phyloP scores from a whole-genome alignment of 306 rosid genomes.

The Hippophae tibetana region DNA sequence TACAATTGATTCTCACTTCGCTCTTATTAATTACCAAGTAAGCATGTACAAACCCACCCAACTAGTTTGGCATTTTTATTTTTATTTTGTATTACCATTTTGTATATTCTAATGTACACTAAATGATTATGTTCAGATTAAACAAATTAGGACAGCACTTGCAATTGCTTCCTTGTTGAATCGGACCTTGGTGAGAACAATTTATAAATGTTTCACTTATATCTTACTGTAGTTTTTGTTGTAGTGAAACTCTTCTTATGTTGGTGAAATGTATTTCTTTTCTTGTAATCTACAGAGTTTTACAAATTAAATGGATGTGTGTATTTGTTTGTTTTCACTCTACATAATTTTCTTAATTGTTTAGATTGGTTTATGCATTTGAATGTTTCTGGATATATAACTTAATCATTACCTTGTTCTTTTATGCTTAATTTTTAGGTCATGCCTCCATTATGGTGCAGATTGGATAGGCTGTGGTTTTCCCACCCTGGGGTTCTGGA shows the following conservation, averaged over 20 bases:
- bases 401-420: slow-evolving; percentile 15
- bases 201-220: background rate
- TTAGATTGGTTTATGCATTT: slow-evolving; percentile 4
- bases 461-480: slow-evolving; percentile 96
- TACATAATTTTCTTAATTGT: slow-evolving; percentile 2
- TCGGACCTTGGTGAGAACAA: slow-evolving; percentile 76
- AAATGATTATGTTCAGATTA: slow-evolving; percentile 51
- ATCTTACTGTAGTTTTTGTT: background rate
- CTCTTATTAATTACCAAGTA: slow-evolving; percentile 89
- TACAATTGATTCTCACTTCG: slow-evolving; percentile 60
- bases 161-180: slow-evolving; percentile 82
- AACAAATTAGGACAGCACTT: slow-evolving; percentile 84
- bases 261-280: too few relatives aligned
- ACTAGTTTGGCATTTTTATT: slow-evolving; percentile 20
- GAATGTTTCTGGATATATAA: slow-evolving; percentile 12
- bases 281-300: too few relatives aligned
- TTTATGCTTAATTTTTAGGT: slow-evolving; percentile 45
- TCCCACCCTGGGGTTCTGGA: slow-evolving; percentile 86
- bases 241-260: background rate
- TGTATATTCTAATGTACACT: slow-evolving; percentile 7
- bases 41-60: slow-evolving; percentile 33
- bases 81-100: slow-evolving; percentile 8
- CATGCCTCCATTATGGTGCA: slow-evolving; percentile 99
- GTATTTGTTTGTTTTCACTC: slow-evolving; percentile 5
- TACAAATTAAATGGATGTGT: background rate